A percentile compares a stretch with the other conserved stretches of the same genome.
phyloP scores from a whole-genome alignment of 345 rosid species.

The Rubroshorea leprosula region DNA sequence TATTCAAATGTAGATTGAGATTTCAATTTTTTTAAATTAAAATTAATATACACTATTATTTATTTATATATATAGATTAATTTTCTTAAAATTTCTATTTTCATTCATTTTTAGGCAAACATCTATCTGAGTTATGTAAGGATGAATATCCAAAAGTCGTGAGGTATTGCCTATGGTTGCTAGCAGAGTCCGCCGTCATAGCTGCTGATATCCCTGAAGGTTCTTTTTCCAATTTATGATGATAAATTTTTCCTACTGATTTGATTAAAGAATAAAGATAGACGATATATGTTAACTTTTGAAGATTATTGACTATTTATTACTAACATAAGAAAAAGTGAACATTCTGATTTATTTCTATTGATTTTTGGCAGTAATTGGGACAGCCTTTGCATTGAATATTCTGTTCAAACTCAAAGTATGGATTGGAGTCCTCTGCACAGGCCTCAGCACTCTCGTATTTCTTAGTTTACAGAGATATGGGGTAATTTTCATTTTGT shows the following conservation, averaged over 20 bases:
- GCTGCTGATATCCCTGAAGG: constrained; percentile 87
- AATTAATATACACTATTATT: too few species aligned
- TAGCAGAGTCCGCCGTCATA: constrained; percentile 59
- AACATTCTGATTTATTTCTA: too few species aligned
- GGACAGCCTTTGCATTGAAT: constrained; percentile 59
- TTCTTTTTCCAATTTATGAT: background rate
- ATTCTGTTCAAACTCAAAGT: constrained; percentile 46
- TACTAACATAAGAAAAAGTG: too few species aligned
- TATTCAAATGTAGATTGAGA: too few species aligned
- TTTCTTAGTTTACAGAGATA: constrained; percentile 59
- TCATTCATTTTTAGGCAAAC: constrained; percentile 42
- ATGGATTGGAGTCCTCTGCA: constrained; percentile 51
- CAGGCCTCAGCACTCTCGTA: constrained; percentile 55
- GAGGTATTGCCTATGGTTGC: constrained; percentile 55
- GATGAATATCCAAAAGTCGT: constrained; percentile 53
- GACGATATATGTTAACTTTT: too few species aligned
- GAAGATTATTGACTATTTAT: too few species aligned
- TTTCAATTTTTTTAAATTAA: too few species aligned
- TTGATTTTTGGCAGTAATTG: constrained; percentile 34
- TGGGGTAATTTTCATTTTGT: constrained; percentile 44
- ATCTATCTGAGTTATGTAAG: constrained; percentile 59
- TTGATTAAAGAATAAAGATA: too few species aligned
- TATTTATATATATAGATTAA: too few species aligned
- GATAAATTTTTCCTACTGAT: too few species aligned
- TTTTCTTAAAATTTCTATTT: background rate